Conservation (phyloP, 148 eudicot species). For the Vaccinium vitisidaea region DNA sequence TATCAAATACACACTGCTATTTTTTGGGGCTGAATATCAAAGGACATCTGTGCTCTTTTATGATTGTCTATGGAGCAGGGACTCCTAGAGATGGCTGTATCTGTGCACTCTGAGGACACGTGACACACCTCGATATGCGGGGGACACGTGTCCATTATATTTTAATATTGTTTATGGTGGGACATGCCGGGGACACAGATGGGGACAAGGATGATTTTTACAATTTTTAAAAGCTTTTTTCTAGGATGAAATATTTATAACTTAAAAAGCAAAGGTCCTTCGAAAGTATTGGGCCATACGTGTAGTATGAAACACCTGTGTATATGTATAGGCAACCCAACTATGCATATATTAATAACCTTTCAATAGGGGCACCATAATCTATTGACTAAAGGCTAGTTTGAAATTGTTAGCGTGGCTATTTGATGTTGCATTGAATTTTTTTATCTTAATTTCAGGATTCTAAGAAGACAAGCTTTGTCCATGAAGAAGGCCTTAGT, state of each 20-base stretch:
- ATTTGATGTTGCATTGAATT: background rate
- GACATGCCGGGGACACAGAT: background rate
- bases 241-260: background rate
- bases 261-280: background rate
- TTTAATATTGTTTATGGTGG: background rate
- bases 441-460: slow-evolving; percentile 35
- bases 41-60: background rate
- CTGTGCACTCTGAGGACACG: background rate
- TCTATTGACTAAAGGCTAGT: background rate
- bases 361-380: background rate
- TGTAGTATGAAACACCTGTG: background rate
- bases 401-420: background rate
- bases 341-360: too few species aligned
- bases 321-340: background rate
- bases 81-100: background rate
- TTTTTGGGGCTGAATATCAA: background rate
- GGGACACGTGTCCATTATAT: background rate
- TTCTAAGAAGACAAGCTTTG: slow-evolving; percentile 36
- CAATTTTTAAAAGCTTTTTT: background rate
- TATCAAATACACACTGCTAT: background rate
- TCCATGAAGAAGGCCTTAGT: slow-evolving; percentile 55
- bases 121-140: background rate
- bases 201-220: background rate
- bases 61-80: background rate
- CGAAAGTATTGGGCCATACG: background rate